These are phyloP conservation scores for Leccinum holopus DNA, from an alignment of 1,284 basidiomycete genomes.

Conservation along the genomic window DNA sequence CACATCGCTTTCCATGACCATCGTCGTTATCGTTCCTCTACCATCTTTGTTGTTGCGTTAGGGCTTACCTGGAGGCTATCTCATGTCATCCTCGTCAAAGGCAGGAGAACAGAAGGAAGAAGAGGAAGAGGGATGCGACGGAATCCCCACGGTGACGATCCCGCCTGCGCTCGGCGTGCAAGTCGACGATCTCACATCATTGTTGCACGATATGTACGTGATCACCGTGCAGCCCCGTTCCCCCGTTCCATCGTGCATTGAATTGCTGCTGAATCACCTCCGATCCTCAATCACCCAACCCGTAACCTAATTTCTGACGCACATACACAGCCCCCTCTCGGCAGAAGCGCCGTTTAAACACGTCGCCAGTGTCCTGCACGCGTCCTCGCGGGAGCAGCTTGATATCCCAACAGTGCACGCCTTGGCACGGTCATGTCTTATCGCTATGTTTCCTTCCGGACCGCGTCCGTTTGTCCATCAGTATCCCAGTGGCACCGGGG, in stretches of 20 bases:
- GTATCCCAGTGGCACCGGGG: slow-evolving; percentile 12
- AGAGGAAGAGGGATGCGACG: slow-evolving; percentile 4
- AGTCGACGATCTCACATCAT: slow-evolving; percentile 48
- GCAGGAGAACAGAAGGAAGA: neutral
- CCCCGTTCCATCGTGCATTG: neutral
- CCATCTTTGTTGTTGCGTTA: slow-evolving; percentile 6
- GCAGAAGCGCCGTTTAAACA: slow-evolving; percentile 42
- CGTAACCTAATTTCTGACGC: neutral
- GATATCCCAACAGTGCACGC: slow-evolving; percentile 54
- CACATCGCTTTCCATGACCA: neutral
- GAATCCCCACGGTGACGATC: slow-evolving; percentile 35
- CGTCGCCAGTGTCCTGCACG: slow-evolving; percentile 51
- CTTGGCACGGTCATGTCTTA: slow-evolving; percentile 42
- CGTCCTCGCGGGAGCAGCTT: slow-evolving; percentile 52
- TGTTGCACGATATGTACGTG: slow-evolving; percentile 63
- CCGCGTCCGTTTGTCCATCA: slow-evolving; percentile 39
- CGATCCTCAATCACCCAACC: neutral
- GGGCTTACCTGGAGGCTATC: slow-evolving; percentile 11
- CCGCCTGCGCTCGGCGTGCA: slow-evolving; percentile 35
- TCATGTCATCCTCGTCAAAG: neutral
- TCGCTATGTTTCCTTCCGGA: slow-evolving; percentile 44
- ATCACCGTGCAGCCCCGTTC: neutral
- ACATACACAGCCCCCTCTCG: slow-evolving; percentile 44
- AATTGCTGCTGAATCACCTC: too few relatives aligned
- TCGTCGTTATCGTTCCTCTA: slow-evolving; percentile 8